Percentiles rank a stretch among this genome's conserved stretches.
Conservation (phyloP, 225 moss, liverwort and hornwort genomes). For the Lunularia cruciata region DNA sequence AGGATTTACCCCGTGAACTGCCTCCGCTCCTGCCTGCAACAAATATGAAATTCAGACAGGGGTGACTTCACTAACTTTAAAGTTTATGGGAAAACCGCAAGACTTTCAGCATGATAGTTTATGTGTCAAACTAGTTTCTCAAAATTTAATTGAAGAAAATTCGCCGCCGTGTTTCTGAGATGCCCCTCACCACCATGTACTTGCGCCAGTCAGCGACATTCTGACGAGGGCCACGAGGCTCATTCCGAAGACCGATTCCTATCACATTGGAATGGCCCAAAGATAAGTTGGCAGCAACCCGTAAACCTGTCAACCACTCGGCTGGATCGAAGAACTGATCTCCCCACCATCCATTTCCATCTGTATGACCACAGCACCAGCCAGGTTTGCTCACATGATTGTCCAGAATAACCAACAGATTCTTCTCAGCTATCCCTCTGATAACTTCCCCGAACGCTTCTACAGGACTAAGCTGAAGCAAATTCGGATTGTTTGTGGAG, state of each 20-base stretch:
- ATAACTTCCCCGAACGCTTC: constrained; percentile 45
- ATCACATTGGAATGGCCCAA: constrained; percentile 40
- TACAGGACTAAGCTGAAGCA: background rate
- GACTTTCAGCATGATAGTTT: background rate
- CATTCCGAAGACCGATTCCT: constrained; percentile 56
- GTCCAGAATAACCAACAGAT: constrained; percentile 56
- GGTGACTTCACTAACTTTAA: background rate
- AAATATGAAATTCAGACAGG: too few species aligned
- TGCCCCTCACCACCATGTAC: constrained; percentile 27
- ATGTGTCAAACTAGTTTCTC: too few species aligned
- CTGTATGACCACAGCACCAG: constrained; percentile 51
- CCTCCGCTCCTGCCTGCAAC: constrained; percentile 41
- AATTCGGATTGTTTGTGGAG: constrained; percentile 6
- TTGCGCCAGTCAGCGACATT: constrained; percentile 39
- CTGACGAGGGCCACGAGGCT: constrained; percentile 49
- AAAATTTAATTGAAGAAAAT: too few species aligned
- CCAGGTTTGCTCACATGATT: constrained; percentile 64
- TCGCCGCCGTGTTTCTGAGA: too few species aligned
- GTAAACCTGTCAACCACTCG: constrained; percentile 49
- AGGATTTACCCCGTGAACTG: constrained; percentile 44
- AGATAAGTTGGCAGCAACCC: constrained; percentile 40
- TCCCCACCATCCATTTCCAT: constrained; percentile 66
- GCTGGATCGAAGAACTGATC: constrained; percentile 49
- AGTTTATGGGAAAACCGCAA: background rate
- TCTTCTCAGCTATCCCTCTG: constrained; percentile 20